These are phyloP conservation scores for Fraxinus cuspidata DNA, from an alignment of 257 asterid species.

Conservation along the genomic window DNA sequence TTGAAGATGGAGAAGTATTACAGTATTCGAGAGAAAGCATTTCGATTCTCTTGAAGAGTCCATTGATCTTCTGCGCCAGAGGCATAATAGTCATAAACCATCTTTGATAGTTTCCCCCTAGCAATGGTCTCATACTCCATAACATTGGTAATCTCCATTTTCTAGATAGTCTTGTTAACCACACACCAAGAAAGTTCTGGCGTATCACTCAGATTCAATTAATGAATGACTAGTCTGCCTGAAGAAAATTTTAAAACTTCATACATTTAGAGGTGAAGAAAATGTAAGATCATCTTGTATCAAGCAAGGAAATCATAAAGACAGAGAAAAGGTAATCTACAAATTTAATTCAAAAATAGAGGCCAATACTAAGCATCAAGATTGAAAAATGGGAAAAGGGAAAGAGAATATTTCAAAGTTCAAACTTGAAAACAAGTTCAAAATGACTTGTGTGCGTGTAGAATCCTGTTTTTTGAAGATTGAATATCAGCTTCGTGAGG, in stretches of 20 bases:
- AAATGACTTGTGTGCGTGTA: not conserved
- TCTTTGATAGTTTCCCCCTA: constrained; percentile 59
- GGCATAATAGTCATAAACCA: constrained; percentile 69
- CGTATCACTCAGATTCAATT: constrained; percentile 17
- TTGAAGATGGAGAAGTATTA: constrained; percentile 31
- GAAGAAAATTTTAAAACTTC: not conserved
- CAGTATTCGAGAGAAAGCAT: constrained; percentile 68
- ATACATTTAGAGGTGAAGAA: not conserved
- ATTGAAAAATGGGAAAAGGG: not conserved
- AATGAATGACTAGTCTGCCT: not conserved
- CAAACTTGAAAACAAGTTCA: not conserved
- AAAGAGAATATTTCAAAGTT: not conserved
- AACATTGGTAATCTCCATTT: constrained; percentile 68
- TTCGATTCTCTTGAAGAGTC: constrained; percentile 67
- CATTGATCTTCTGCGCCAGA: constrained; percentile 82
- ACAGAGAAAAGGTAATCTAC: not conserved
- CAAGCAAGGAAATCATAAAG: not conserved
- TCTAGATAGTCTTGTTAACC: constrained; percentile 22
- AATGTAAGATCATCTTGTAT: constrained; percentile 1
- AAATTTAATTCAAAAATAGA: not conserved
- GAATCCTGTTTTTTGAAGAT: not conserved
- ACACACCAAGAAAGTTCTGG: not conserved
- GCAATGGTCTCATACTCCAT: constrained; percentile 67
- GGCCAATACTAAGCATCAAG: not conserved
- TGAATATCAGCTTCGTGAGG: not conserved